Base-by-base conservation (phyloP, 139 green algal genomes). In the Asterochloris sp. region DNA sequence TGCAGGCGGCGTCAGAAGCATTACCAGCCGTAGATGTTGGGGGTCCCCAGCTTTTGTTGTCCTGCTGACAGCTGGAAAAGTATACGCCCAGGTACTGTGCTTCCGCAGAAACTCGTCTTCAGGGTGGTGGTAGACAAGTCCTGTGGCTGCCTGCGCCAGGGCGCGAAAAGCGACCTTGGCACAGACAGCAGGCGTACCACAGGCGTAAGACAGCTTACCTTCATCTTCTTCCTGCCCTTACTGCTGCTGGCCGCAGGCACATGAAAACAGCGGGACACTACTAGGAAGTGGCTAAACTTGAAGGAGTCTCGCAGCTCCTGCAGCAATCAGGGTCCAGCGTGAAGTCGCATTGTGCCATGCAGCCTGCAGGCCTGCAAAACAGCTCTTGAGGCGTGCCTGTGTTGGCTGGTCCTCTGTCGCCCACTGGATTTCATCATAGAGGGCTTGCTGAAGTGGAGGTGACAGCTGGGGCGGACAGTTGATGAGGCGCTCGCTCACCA, bases 101-200 rank as follows among this genome's bases (percentile, higher is more conserved):
- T 91, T 82, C 78, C 96, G 92, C 62, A 96, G 91, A 76, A 95
- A 95, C 87, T 98, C 92, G 73, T 96, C 95, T 86, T 98, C 95
- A 9, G 95, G 95, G 14, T 91, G 85, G 38, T 92, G 79, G 78
- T 96, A 98, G 23, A 98, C 87, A 12, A 96, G 66, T 23, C 9
- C 19, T 62, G 14, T 68, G 54, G 21, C 64, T n/a, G 60, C 13
- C 69, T 47, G 47, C 47, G n/a, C 69, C 63, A 28, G 38, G 23
- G 15, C 9, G 21, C 38, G 11, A 62, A 29, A 8, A 24, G 27
- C 16, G 60, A 11, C 28, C 26, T 63, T n/a, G 11, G 47, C 38
- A 73, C 21, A 76, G 14, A 88, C 77, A 54, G 74, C 11, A 73
- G 73, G 74, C 69, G 68, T 67, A 79, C 79, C n/a, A 81, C 74